Evolutionary conservation across 352 stramenopile genomes (phyloP), one percentile per base, ranked within the genome.

Genomic region (Globisporangium parvum): DNA sequence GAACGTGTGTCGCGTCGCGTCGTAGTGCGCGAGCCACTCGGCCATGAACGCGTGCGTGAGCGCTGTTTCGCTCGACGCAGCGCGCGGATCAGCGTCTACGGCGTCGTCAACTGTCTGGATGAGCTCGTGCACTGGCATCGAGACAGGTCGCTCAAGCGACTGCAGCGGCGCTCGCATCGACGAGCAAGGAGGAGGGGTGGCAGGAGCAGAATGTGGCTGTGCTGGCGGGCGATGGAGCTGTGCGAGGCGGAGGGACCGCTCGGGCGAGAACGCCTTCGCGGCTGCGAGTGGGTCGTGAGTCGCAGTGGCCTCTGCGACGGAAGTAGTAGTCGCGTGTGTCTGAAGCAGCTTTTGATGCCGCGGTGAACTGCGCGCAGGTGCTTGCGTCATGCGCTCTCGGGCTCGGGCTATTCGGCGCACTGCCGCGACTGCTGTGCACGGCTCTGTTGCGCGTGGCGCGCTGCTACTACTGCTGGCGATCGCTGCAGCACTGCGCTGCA

Each of bases 31-130:
- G 50, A 88, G 65, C 80, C 80, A 91, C 10, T 78, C 62, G 17
- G 73, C 64, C 57, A 87, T 71, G 60, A 91, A 87, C 40, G 88
- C 63, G 10, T 72, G 68, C 9, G 75, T 73, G 54, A 91, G 54
- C 14, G 70, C 69, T 1, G 67, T 61, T 33, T 88, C 69, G 45
- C 82, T 85, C 12, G 80, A 73, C 18, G 85, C 73, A 1, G 65
- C 72, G 12, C 55, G 31, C n/a, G 78, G 76, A 14, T 80, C 70
- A 0, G 71, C 76, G 28, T 79, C 66, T 44, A 87, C 70, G 1
- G 66, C 75, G 11, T 85, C 70, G 33, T 85, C 70, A 58, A 87
- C 62, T 1, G 52, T 71, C 37, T 76, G 64, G 35, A 87, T 73
- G n/a, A 77, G 55, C 26, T 85, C 73, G 42, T 87, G 76, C 1